phyloP scores from a whole-genome alignment of 106 monocot species.

The Phalaenopsis aphrodite region DNA sequence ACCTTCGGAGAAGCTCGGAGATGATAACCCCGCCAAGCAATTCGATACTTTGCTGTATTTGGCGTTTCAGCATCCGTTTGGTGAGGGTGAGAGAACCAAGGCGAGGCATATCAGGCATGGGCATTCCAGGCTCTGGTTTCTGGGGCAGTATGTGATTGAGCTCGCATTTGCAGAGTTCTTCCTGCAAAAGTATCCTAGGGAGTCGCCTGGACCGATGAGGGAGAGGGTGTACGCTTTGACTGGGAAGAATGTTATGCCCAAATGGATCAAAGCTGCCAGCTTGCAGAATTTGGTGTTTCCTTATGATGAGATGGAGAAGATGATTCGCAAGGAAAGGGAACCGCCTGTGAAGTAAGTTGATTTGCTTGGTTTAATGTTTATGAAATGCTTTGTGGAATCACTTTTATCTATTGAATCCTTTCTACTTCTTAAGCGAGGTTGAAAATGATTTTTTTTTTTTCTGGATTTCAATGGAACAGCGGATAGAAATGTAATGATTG shows the following conservation, averaged over 20 bases:
- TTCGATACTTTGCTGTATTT: slow-evolving; percentile 83
- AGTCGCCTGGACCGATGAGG: slow-evolving; percentile 83
- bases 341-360: slow-evolving; percentile 77
- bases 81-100: slow-evolving; percentile 57
- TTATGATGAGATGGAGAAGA: slow-evolving; percentile 86
- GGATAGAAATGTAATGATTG: not conserved
- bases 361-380: not conserved
- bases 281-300: slow-evolving; percentile 95
- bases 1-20: slow-evolving; percentile 43
- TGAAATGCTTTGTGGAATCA: not conserved
- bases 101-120: slow-evolving; percentile 79
- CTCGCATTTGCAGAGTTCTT: slow-evolving; percentile 75
- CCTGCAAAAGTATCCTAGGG: slow-evolving; percentile 89
- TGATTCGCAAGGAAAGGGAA: slow-evolving; percentile 82
- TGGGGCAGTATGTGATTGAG: slow-evolving; percentile 87
- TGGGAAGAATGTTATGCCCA: slow-evolving; percentile 77
- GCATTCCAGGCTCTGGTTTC: slow-evolving; percentile 86
- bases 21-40: slow-evolving; percentile 76
- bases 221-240: slow-evolving; percentile 79
- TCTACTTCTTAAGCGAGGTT: not conserved
- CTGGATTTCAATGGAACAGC: not conserved
- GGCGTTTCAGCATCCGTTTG: slow-evolving; percentile 65
- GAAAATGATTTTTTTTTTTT: not conserved
- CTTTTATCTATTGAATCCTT: not conserved
- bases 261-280: slow-evolving; percentile 85